Conservation (phyloP, 176 grass and related monocot genomes). For the Phragmites australis region DNA sequence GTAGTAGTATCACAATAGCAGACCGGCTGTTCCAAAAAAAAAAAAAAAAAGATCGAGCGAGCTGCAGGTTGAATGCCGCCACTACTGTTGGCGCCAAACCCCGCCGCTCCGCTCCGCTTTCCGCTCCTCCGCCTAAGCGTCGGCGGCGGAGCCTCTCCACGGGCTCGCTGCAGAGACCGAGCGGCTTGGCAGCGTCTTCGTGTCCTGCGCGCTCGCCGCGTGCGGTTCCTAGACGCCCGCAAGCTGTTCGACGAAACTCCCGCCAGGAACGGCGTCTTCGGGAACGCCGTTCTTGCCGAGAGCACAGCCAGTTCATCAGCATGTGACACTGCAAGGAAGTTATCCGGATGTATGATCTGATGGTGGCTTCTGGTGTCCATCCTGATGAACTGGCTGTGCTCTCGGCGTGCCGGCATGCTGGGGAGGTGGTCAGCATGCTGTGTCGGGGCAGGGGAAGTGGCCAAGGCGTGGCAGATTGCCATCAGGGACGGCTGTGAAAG, state of each 20-base stretch:
- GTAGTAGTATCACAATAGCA: too few relatives aligned
- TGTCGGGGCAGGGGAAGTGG: constrained; percentile 52
- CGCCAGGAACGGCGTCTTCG: constrained; percentile 52
- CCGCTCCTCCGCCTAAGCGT: constrained; percentile 22
- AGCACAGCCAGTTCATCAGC: constrained; percentile 47
- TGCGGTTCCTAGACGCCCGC: constrained; percentile 35
- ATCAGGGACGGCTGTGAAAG: constrained; percentile 26
- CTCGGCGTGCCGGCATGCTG: constrained; percentile 61
- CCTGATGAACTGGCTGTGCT: constrained; percentile 66
- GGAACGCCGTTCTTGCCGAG: constrained; percentile 51
- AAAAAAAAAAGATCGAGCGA: background rate
- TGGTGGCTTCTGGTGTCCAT: constrained; percentile 35
- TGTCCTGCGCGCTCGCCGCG: constrained; percentile 58
- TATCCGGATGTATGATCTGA: constrained; percentile 49
- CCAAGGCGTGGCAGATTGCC: constrained; percentile 59
- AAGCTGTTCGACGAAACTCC: constrained; percentile 65
- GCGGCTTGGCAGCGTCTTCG: constrained; percentile 60
- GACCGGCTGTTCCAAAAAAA: background rate
- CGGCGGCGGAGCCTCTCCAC: constrained; percentile 34
- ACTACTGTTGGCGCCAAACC: constrained; percentile 24
- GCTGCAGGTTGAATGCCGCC: constrained; percentile 17
- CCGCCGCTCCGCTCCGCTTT: constrained; percentile 57
- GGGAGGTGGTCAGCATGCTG: constrained; percentile 59
- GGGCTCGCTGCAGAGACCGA: constrained; percentile 44
- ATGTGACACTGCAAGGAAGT: constrained; percentile 58